Evolutionary conservation across 2,329 filamentous ascomycete genomes (phyloP), one percentile per base, ranked within the genome.

Genomic region (Xenosphaeropsis pyriputrescens): DNA sequence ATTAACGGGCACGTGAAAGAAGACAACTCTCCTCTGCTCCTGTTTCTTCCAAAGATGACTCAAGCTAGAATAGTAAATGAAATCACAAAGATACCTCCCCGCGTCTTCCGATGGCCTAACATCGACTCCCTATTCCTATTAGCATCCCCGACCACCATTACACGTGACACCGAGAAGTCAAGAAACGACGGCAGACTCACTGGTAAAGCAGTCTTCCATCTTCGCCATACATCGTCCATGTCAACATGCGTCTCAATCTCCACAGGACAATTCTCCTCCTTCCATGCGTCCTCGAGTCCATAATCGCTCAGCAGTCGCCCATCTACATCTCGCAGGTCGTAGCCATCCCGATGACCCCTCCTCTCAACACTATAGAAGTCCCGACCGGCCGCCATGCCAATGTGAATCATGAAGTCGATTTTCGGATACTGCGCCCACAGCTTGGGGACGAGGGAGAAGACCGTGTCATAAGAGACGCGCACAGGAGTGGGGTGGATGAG

Each of bases 61-160:
- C 47, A 85, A 55, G 43, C 75, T 81, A 6, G 72, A 75, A 57
- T 75, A 85, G 56, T 80, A 84, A 46, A 81, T 85, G 51, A 83
- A 88, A 52, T 88, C 82, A 57, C 82, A 88, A 13, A 86, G 63
- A 54, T 79, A 88, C 15, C 68, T 69, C 2, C 82, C 82, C 0
- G 82, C 74, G 46, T 88, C 77, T 32, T 75, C 68, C 0, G 79
- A 85, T 30, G 81, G 61, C 22, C 72, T 66, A 6, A 76, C 54
- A 43, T 69, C 64, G 36, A 57, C 53, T 32, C 55, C 48, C 63
- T 62, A 39, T 40, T 26, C 22, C 3, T 26, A 26, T 26, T 11
- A 26, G 22, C 22, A 11, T 26, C 22, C 8, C 22, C 7, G 22
- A 9, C 22, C 22, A 26, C 22, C 22, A 26, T 26, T 11, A 9